These are phyloP conservation scores for Hibiscus syriacus DNA, from an alignment of 345 rosid genomes.

Conservation along the genomic window DNA sequence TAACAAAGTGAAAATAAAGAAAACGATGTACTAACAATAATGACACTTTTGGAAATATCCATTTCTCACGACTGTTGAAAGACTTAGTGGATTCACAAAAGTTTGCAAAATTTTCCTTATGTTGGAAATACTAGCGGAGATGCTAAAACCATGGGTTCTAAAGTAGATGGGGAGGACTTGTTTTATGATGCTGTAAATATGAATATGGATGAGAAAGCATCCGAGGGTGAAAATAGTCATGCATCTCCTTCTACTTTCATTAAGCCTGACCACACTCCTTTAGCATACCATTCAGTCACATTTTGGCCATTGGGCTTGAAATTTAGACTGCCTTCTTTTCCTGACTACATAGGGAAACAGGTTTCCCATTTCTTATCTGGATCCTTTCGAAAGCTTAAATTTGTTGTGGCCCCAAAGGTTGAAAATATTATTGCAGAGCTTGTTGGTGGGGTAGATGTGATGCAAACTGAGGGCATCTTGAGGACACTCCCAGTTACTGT, in stretches of 20 bases:
- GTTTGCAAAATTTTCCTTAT: constrained; percentile 22
- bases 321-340: constrained; percentile 20
- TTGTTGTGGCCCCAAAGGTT: constrained; percentile 38
- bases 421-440: constrained; percentile 56
- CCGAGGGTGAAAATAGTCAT: constrained; percentile 26
- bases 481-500: constrained; percentile 72
- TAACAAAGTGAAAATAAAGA: constrained; percentile 23
- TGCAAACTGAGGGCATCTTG: constrained; percentile 48
- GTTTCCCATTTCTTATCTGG: constrained; percentile 28
- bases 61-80: constrained; percentile 50
- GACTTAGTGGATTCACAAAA: constrained; percentile 36
- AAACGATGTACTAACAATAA: constrained; percentile 15
- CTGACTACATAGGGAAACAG: constrained; percentile 30
- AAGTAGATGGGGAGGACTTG: constrained; percentile 20
- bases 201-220: constrained; percentile 15
- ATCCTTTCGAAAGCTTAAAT: constrained; percentile 38
- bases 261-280: constrained; percentile 32
- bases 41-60: constrained; percentile 33
- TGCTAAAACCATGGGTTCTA: constrained; percentile 20
- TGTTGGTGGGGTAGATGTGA: constrained; percentile 45
- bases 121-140: constrained; percentile 17
- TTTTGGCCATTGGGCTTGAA: constrained; percentile 22
- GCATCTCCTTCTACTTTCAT: constrained; percentile 23
- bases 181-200: constrained; percentile 23
- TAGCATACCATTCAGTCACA: constrained; percentile 23